Evolutionary conservation across 352 stramenopile species (phyloP).

Genomic region (Globisporangium cylindrosporum): DNA sequence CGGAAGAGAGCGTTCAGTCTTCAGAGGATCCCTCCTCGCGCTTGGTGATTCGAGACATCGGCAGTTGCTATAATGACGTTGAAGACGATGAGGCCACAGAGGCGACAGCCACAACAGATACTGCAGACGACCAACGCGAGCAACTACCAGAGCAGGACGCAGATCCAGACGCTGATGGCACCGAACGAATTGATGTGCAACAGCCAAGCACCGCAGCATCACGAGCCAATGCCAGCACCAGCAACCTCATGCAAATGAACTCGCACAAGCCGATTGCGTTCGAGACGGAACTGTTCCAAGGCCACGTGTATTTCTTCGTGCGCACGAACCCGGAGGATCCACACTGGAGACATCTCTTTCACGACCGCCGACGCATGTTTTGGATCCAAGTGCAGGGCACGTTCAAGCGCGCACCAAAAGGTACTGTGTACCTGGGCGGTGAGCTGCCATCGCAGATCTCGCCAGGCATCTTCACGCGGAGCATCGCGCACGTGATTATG

Average conservation of each 20-base stretch:
- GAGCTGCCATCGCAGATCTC: conserved; percentile 65
- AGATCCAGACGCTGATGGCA: not conserved
- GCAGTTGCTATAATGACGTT: conserved; percentile 10
- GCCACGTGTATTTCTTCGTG: conserved; percentile 80
- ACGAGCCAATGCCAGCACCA: not conserved
- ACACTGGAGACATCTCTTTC: conserved; percentile 56
- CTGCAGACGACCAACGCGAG: not conserved
- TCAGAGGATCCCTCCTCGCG: conserved; percentile 12
- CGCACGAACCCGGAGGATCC: conserved; percentile 59
- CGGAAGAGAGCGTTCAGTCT: not conserved
- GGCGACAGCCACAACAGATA: not conserved
- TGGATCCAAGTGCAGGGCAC: conserved; percentile 86
- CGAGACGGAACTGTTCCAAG: conserved; percentile 86
- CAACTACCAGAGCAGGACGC: not conserved
- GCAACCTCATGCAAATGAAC: conserved; percentile 51
- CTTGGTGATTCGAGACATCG: conserved; percentile 44
- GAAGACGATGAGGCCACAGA: not conserved
- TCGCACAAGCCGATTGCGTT: conserved; percentile 59
- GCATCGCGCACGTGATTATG: conserved; percentile 74
- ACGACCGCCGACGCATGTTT: conserved; percentile 67
- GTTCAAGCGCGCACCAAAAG: conserved; percentile 64
- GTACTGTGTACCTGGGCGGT: conserved; percentile 68
- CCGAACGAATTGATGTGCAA: not conserved
- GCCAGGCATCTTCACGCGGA: conserved; percentile 72
- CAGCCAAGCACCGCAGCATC: not conserved